phyloP scores from a whole-genome alignment of 495 filamentous ascomycete species.

The Alectoria sarmentosa region DNA sequence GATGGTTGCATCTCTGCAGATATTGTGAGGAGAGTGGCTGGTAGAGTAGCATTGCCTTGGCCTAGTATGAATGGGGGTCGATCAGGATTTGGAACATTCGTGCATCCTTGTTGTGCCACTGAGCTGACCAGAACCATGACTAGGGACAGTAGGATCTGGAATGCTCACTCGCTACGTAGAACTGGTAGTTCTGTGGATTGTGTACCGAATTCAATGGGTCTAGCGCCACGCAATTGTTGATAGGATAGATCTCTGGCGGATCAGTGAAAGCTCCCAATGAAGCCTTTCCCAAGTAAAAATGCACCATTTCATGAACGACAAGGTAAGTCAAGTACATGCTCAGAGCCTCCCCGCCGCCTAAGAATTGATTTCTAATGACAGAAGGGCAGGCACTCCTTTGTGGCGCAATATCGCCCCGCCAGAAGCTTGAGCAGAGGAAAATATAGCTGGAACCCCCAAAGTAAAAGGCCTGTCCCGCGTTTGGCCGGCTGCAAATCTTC shows the following conservation, averaged over 20 bases:
- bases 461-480: not conserved
- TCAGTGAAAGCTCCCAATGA: not conserved
- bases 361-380: slow-evolving; percentile 9
- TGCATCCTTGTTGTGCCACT: slow-evolving; percentile 21
- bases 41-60: not conserved
- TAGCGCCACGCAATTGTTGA: slow-evolving; percentile 19
- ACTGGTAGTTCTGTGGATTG: slow-evolving; percentile 20
- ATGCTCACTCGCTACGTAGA: slow-evolving; percentile 20
- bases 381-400: not conserved
- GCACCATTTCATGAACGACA: slow-evolving; percentile 24
- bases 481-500: not conserved
- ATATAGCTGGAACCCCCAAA: slow-evolving; percentile 9
- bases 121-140: not conserved
- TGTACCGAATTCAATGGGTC: slow-evolving; percentile 3
- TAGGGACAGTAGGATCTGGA: not conserved
- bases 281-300: slow-evolving; percentile 17
- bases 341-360: not conserved
- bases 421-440: slow-evolving; percentile 13
- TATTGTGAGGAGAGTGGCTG: not conserved
- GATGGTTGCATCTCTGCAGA: not conserved
- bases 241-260: slow-evolving; percentile 10
- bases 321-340: slow-evolving; percentile 14
- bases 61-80: not conserved
- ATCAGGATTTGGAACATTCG: slow-evolving; percentile 9
- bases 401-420: not conserved